Conservation (phyloP, 805 yeast species). For the Kodamaea lidongshanica region DNA sequence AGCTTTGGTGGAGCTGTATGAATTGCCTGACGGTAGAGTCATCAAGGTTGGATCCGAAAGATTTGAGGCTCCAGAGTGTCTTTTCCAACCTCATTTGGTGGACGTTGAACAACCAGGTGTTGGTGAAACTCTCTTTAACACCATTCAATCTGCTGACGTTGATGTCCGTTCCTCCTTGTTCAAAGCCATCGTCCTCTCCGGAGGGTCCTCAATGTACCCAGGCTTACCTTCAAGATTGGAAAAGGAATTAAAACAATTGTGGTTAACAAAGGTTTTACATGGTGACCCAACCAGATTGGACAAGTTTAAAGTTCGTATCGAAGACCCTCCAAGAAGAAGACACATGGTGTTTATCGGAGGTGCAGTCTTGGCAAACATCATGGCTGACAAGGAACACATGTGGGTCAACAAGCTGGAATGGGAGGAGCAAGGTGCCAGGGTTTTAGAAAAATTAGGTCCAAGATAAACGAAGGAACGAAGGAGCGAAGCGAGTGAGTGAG, state of each 20-base stretch:
- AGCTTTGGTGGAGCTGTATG: conserved; percentile 82
- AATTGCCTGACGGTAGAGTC: conserved; percentile 93
- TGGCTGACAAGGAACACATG: conserved; percentile 98
- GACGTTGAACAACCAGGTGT: conserved; percentile 97
- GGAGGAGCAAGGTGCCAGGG: conserved; percentile 92
- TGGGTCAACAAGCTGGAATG: conserved; percentile 96
- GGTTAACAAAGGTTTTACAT: conserved; percentile 83
- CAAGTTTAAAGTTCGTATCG: conserved; percentile 92
- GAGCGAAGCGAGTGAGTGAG: neutral
- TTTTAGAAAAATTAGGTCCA: conserved; percentile 86
- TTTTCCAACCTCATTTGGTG: conserved; percentile 91
- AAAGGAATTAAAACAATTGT: conserved; percentile 91
- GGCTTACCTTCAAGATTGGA: conserved; percentile 94
- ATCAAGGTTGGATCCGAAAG: conserved; percentile 93
- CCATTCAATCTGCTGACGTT: conserved; percentile 90
- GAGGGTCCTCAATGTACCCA: conserved; percentile 98
- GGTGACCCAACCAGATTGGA: conserved; percentile 82
- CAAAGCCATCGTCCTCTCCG: conserved; percentile 89
- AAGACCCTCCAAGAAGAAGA: conserved; percentile 97
- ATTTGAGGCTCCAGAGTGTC: conserved; percentile 94
- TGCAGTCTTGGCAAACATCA: conserved; percentile 93
- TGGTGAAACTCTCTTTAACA: conserved; percentile 82
- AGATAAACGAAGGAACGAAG: conserved; percentile 41
- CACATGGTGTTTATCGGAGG: conserved; percentile 99
- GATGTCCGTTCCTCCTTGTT: conserved; percentile 85